Evolutionary conservation across 73 alveolate genomes (phyloP).

Genomic region (Blepharisma japonicum): DNA sequence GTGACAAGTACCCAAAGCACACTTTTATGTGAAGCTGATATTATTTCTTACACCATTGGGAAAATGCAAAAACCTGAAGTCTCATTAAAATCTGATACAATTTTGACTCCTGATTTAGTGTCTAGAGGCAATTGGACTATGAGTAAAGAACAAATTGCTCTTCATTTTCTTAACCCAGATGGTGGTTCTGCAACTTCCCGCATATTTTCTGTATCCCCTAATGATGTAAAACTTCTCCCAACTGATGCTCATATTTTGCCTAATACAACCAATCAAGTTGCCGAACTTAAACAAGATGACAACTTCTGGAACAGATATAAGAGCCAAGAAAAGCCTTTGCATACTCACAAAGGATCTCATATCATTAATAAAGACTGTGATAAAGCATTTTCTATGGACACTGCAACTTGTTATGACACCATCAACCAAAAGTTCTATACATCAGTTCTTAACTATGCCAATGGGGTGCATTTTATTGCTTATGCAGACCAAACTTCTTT

Average conservation of each 20-base stretch:
- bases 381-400: conserved; percentile 13
- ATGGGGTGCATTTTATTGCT: background rate
- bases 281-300: conserved; percentile 7
- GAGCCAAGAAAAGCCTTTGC: background rate
- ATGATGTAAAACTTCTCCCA: conserved; percentile 40
- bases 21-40: conserved; percentile 55
- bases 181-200: conserved; percentile 45
- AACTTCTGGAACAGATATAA: background rate
- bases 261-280: conserved; percentile 17
- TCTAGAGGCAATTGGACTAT: conserved; percentile 70
- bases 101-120: conserved; percentile 58
- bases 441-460: background rate
- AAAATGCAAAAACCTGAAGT: conserved; percentile 66
- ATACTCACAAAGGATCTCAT: conserved; percentile 23
- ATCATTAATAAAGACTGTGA: conserved; percentile 29
- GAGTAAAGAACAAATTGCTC: conserved; percentile 57
- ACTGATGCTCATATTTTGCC: conserved; percentile 32
- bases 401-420: conserved; percentile 14
- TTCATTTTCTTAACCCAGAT: conserved; percentile 39
- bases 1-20: conserved; percentile 45
- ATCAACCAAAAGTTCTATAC: background rate
- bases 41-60: conserved; percentile 48
- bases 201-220: conserved; percentile 56
- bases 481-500: conserved; percentile 4
- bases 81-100: conserved; percentile 61